Conservation (phyloP, 2,329 filamentous ascomycete species). For the Diaporthe sp. region DNA sequence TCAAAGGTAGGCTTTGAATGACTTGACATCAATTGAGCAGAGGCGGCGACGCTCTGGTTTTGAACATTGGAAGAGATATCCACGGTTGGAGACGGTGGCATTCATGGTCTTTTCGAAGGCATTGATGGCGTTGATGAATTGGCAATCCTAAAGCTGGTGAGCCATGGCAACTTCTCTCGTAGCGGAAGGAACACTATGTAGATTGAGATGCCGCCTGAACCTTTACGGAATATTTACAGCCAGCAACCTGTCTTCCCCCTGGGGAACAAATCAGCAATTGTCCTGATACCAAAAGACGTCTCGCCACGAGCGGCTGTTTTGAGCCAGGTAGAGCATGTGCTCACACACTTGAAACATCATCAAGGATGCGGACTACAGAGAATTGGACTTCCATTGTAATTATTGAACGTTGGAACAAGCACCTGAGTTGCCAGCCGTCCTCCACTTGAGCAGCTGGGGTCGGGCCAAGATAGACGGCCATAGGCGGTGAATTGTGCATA, state of each 20-base stretch:
- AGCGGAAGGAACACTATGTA: neutral
- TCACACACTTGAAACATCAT: too few species aligned
- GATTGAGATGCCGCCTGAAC: too few species aligned
- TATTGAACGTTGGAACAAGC: neutral
- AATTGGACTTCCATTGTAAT: neutral
- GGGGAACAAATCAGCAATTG: too few species aligned
- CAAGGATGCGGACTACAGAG: too few species aligned
- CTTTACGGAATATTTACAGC: neutral
- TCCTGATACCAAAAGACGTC: too few species aligned
- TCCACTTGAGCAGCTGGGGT: neutral
- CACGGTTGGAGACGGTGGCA: neutral
- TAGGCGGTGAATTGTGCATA: neutral
- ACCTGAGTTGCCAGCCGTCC: neutral
- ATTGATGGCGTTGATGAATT: neutral
- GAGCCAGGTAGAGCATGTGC: neutral
- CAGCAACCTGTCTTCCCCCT: neutral
- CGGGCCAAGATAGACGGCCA: neutral
- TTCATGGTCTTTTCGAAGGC: neutral
- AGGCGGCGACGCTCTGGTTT: too few species aligned
- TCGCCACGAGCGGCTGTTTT: too few species aligned
- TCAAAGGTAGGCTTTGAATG: too few species aligned
- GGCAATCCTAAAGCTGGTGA: neutral
- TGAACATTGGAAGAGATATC: too few species aligned
- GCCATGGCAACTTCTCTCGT: neutral
- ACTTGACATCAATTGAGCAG: too few species aligned